Conservation (phyloP, 495 filamentous ascomycete genomes). For the Amniculicola lignicola region DNA sequence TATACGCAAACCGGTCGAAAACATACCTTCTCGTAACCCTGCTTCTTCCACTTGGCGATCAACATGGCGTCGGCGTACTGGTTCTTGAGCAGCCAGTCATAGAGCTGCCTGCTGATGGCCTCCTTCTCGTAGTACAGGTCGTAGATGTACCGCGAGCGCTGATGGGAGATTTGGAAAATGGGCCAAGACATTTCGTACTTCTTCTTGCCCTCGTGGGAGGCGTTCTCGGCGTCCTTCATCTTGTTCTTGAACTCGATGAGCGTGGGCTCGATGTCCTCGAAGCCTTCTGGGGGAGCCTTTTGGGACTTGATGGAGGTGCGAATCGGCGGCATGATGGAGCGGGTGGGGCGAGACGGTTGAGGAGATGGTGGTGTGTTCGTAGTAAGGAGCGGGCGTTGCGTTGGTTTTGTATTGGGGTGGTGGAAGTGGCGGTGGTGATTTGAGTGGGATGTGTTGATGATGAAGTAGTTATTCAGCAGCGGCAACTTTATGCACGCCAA, state of each 20-base stretch:
- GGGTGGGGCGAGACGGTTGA: background rate
- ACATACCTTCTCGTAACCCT: conserved; percentile 92
- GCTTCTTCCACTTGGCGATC: conserved; percentile 99
- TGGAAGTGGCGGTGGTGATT: background rate
- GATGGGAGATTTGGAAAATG: conserved; percentile 95
- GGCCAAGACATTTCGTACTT: conserved; percentile 91
- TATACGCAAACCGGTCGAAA: conserved; percentile 45
- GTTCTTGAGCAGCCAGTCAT: conserved; percentile 97
- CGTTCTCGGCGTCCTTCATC: conserved; percentile 96
- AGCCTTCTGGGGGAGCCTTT: conserved; percentile 92
- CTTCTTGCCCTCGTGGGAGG: conserved; percentile 69
- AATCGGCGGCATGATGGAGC: conserved; percentile 76
- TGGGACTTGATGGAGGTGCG: conserved; percentile 65
- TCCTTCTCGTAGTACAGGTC: conserved; percentile 98
- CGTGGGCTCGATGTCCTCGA: conserved; percentile 95
- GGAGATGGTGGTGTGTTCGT: background rate
- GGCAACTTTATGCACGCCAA: conserved; percentile 8
- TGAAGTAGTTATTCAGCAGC: no score
- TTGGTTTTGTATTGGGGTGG: background rate
- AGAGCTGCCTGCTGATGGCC: conserved; percentile 83
- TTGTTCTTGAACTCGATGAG: conserved; percentile 94
- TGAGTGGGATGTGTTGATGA: no score
- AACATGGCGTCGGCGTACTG: conserved; percentile 89
- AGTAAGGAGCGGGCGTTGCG: background rate
- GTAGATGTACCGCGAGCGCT: conserved; percentile 91